Evolutionary conservation across 768 basidiomycete species (phyloP).

Genomic region (Pholiota molesta): DNA sequence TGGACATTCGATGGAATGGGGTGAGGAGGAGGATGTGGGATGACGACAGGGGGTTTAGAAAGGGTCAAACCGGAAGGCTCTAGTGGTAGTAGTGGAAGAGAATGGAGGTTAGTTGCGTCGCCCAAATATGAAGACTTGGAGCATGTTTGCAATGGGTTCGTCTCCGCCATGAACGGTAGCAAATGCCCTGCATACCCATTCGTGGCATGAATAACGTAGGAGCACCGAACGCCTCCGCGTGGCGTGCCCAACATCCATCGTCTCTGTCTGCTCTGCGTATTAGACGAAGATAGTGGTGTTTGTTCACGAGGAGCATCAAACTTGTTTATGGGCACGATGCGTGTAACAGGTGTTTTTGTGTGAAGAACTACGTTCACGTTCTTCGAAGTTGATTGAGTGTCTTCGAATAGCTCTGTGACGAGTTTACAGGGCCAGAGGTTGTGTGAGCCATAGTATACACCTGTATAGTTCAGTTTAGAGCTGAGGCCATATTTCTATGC

Average conservation of each 20-base stretch:
- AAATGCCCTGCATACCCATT: slow-evolving; percentile 83
- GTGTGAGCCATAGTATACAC: slow-evolving; percentile 50
- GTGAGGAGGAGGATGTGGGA: background rate
- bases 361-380: slow-evolving; percentile 56
- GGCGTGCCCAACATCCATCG: slow-evolving; percentile 64
- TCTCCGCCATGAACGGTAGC: slow-evolving; percentile 66
- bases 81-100: background rate
- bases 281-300: background rate
- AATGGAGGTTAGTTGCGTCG: background rate
- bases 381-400: slow-evolving; percentile 29
- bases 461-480: slow-evolving; percentile 52
- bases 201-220: slow-evolving; percentile 81
- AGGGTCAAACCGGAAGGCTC: background rate
- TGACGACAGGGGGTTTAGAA: background rate
- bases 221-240: slow-evolving; percentile 63
- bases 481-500: slow-evolving; percentile 35
- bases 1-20: slow-evolving; percentile 14
- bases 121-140: background rate
- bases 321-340: slow-evolving; percentile 29
- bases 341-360: slow-evolving; percentile 72
- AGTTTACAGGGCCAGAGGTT: slow-evolving; percentile 85
- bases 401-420: slow-evolving; percentile 64
- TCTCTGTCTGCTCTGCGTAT: slow-evolving; percentile 17
- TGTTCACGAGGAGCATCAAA: background rate
- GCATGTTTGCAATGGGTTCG: slow-evolving; percentile 13